Evolutionary conservation across 768 basidiomycete genomes (phyloP), one percentile per base, ranked within the genome.

Genomic region (Ephemerocybe angulata): DNA sequence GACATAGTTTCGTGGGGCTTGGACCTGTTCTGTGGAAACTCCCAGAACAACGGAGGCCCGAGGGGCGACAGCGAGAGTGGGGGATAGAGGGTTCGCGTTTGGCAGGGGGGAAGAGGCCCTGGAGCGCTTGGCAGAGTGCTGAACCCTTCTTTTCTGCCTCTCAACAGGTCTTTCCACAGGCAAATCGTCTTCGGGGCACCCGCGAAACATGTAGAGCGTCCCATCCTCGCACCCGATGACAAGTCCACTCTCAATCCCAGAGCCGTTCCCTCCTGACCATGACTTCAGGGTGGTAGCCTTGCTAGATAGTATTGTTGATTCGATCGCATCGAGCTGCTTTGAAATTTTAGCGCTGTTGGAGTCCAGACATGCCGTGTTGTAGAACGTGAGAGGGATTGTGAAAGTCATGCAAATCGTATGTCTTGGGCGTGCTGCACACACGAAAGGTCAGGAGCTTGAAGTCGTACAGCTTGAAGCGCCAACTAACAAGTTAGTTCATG

Each of bases 1-100:
- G 1, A 91, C 85, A 62, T 81, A 85, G 60, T 84, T 89, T 70
- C 81, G 89, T 0, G 88, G 83, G 0, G 90, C 90, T 65, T 91
- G 87, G 0, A 81, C 88, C 56, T 80, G 80, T 56, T 89, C 86
- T 8, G 73, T 73, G 7, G 83, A 88, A 4, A 93, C 70, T 11
- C 83, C 85, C n/a, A 89, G 87, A 1, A 89, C 86, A 4, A 86
- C 78, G 25, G 78, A 70, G 25, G 38, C 27, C 31, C 37, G 21
- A 15, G 42, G 29, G n/a, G 79, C 69, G 11, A 85, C 68, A 33
- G 73, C 73, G 64, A 87, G 85, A 3, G 82, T 80, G 8, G 77
- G 62, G 44, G 68, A 65, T 25, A 65, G 57, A 29, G 58, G 48
- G 4, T 49, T 43, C 13, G 49, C 49, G 1, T 78, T 71, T 6